Conservation (phyloP, 371 early-diverging fungal genomes). For the Syncephalis plumigaleata region DNA sequence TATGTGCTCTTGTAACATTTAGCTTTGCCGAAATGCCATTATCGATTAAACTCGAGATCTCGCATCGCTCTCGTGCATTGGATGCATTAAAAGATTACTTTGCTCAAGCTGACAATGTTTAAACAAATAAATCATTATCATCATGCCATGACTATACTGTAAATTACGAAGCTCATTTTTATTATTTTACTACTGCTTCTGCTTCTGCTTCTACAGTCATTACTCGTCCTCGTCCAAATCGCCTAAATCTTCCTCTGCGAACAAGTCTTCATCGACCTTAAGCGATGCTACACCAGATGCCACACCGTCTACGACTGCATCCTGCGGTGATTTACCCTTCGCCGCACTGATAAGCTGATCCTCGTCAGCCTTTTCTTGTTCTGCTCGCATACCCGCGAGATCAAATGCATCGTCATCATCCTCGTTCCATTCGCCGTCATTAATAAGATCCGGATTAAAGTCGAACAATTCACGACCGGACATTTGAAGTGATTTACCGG, state of each 20-base stretch:
- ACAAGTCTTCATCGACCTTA: conserved; percentile 20
- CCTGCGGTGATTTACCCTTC: neutral
- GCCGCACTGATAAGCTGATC: neutral
- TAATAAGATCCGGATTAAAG: conserved; percentile 83
- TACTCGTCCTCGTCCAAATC: conserved; percentile 21
- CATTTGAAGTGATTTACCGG: conserved; percentile 82
- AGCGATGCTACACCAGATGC: neutral
- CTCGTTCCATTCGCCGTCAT: conserved; percentile 59
- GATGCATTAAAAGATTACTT: conserved; percentile 37
- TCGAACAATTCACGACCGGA: conserved; percentile 96
- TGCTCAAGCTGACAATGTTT: neutral
- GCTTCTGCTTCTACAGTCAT: too few relatives aligned
- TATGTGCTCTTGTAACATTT: too few relatives aligned
- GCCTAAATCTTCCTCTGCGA: conserved; percentile 19
- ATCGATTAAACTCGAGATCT: conserved; percentile 70
- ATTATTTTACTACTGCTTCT: too few relatives aligned
- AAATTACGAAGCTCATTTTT: too few relatives aligned
- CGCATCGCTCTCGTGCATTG: conserved; percentile 70
- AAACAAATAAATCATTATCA: too few relatives aligned
- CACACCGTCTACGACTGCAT: neutral
- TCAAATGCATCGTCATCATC: conserved; percentile 36
- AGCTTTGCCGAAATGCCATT: conserved; percentile 86
- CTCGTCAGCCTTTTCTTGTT: conserved; percentile 12
- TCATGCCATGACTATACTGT: too few relatives aligned
- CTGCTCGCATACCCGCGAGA: conserved; percentile 22